These are phyloP conservation scores for Lasiodiplodia hormozganensis DNA, from an alignment of 2,329 filamentous ascomycete species.

Conservation along the genomic window DNA sequence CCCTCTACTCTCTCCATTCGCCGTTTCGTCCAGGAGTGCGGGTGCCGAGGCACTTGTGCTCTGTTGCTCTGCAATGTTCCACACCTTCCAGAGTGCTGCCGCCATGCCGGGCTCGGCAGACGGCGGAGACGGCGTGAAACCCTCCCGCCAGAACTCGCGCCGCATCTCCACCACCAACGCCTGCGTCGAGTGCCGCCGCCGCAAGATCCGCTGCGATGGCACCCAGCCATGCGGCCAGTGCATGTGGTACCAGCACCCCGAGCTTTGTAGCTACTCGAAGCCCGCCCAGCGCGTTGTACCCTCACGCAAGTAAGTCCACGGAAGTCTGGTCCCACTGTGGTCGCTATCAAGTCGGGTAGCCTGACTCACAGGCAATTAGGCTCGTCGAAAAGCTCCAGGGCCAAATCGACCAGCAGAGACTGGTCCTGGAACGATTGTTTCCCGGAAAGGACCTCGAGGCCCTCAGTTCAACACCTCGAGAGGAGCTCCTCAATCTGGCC, in stretches of 20 bases:
- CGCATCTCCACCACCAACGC: conserved; percentile 63
- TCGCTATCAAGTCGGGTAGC: conserved; percentile 53
- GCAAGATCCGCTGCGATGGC: conserved; percentile 85
- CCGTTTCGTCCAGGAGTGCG: neutral
- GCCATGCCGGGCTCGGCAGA: conserved; percentile 14
- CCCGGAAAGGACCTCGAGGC: conserved; percentile 51
- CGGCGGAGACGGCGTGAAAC: conserved; percentile 38
- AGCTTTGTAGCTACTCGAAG: conserved; percentile 81
- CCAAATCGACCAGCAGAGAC: conserved; percentile 56
- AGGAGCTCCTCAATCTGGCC: conserved; percentile 55
- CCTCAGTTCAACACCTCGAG: conserved; percentile 48
- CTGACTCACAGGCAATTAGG: conserved; percentile 67
- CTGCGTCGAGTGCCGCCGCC: conserved; percentile 77
- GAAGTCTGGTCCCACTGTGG: neutral
- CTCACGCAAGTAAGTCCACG: conserved; percentile 71
- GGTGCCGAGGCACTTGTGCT: conserved; percentile 10
- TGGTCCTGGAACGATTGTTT: conserved; percentile 52
- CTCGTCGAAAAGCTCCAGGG: conserved; percentile 60
- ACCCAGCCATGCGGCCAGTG: conserved; percentile 83
- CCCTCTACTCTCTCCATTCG: neutral
- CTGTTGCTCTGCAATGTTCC: conserved; percentile 46
- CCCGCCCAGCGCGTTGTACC: conserved; percentile 78
- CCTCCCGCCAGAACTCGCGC: conserved; percentile 45
- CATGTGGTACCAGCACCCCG: conserved; percentile 79
- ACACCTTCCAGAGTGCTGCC: conserved; percentile 50